phyloP scores from a whole-genome alignment of 148 eudicot species.

The Fallopia convolvulus region DNA sequence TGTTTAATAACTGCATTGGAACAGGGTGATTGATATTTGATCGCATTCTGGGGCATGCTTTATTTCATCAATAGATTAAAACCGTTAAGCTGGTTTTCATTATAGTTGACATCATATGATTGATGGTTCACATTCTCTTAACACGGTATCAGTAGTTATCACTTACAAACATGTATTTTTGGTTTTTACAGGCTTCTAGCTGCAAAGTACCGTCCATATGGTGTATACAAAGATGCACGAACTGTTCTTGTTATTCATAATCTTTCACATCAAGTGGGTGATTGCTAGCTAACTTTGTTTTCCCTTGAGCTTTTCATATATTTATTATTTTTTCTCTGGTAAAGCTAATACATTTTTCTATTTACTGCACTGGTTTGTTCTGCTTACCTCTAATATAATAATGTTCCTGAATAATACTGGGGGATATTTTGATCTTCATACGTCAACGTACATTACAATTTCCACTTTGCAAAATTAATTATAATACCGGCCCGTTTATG shows the following conservation, averaged over 20 bases:
- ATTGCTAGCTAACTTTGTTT: not conserved
- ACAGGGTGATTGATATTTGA: not conserved
- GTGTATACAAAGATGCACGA: conserved; percentile 95
- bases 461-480: not conserved
- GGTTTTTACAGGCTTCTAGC: conserved; percentile 61
- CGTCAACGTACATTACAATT: too few relatives aligned
- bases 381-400: too few relatives aligned
- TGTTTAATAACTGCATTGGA: too few relatives aligned
- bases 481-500: conserved; percentile 7
- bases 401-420: too few relatives aligned
- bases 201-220: conserved; percentile 88
- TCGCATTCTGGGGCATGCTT: too few relatives aligned
- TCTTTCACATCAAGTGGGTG: conserved; percentile 83
- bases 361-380: too few relatives aligned
- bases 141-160: conserved; percentile 5
- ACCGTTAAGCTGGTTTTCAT: not conserved
- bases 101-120: not conserved
- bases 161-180: not conserved
- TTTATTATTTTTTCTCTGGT: not conserved
- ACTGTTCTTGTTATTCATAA: conserved; percentile 79
- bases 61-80: too few relatives aligned
- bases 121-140: not conserved
- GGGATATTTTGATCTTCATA: too few relatives aligned
- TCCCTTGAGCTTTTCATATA: not conserved
- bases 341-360: not conserved